These are phyloP conservation scores for Nepenthes alata DNA, from an alignment of 179 eudicot species.

Conservation along the genomic window DNA sequence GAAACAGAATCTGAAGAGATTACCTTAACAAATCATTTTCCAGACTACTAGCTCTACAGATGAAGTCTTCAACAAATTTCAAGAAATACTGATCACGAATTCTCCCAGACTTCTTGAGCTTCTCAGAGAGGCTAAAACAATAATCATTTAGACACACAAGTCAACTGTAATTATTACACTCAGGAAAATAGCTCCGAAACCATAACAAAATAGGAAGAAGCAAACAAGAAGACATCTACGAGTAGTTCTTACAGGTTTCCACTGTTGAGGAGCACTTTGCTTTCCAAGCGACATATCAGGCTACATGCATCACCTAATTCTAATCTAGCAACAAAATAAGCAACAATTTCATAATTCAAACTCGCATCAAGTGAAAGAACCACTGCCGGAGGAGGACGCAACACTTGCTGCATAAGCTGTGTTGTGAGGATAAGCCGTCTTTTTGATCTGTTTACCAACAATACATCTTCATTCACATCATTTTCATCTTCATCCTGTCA, in stretches of 20 bases:
- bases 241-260: constrained; percentile 44
- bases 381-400: constrained; percentile 48
- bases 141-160: background rate
- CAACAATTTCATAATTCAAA: constrained; percentile 35
- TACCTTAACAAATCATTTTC: constrained; percentile 59
- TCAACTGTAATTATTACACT: too few relatives aligned
- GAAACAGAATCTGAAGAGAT: constrained; percentile 4
- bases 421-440: constrained; percentile 69
- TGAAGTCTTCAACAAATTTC: constrained; percentile 39
- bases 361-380: constrained; percentile 55
- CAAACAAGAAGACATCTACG: background rate
- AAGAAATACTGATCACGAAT: constrained; percentile 33
- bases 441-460: constrained; percentile 34
- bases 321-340: constrained; percentile 50
- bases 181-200: too few relatives aligned
- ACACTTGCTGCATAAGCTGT: constrained; percentile 79
- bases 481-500: constrained; percentile 58
- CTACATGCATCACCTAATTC: constrained; percentile 73
- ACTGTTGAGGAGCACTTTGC: constrained; percentile 17
- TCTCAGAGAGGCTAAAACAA: constrained; percentile 28
- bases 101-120: constrained; percentile 30
- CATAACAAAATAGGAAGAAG: background rate
- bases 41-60: constrained; percentile 43
- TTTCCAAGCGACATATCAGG: constrained; percentile 21
- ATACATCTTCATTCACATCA: constrained; percentile 38